phyloP scores from a whole-genome alignment of 2,329 filamentous ascomycete species.

The Fusarium sp. region DNA sequence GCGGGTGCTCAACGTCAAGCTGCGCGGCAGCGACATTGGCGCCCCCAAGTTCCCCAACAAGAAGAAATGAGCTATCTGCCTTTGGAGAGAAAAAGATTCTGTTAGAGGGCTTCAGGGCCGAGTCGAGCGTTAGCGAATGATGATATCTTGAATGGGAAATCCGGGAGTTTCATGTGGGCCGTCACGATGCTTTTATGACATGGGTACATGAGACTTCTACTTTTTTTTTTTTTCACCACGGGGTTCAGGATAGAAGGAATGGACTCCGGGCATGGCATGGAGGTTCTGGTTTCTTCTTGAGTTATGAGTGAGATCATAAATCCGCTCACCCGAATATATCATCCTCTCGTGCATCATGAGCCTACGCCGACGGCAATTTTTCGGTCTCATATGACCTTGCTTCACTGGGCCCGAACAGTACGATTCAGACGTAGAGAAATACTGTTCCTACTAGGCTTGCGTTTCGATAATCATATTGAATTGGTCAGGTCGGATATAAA shows the following conservation, averaged over 20 bases:
- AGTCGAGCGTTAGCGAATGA: constrained; percentile 47
- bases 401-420: neutral
- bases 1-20: constrained; percentile 86
- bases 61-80: constrained; percentile 54
- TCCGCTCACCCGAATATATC: constrained; percentile 25
- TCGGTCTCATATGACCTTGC: neutral
- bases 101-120: constrained; percentile 43
- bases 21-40: constrained; percentile 87
- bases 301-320: constrained; percentile 7
- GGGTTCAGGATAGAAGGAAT: constrained; percentile 29
- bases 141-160: constrained; percentile 43
- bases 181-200: constrained; percentile 45
- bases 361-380: neutral
- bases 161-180: constrained; percentile 44
- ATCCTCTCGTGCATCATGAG: constrained; percentile 15
- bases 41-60: constrained; percentile 84
- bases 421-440: neutral
- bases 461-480: no score
- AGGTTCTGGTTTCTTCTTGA: constrained; percentile 25
- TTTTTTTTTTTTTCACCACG: constrained; percentile 32
- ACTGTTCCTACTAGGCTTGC: no score
- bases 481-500: no score
- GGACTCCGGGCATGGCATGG: constrained; percentile 19
- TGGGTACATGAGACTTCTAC: constrained; percentile 41
- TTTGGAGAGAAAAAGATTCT: constrained; percentile 24